Evolutionary conservation across 106 monocot species (phyloP), one percentile per base, ranked within the genome.

Genomic region (Alisma plantagoaquatica): DNA sequence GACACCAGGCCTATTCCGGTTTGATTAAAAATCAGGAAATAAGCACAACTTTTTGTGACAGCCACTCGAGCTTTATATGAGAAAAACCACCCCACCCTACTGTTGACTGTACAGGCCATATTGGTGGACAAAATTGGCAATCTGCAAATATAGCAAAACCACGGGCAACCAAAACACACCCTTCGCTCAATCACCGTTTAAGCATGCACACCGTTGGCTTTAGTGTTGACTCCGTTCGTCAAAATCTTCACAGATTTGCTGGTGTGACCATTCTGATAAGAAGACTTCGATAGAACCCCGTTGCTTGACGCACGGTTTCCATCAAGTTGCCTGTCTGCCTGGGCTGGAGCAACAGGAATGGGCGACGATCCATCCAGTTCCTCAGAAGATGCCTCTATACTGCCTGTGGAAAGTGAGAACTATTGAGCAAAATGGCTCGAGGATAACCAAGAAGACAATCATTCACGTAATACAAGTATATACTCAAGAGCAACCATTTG

Each of bases 201-300:
- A 12, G 43, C 52, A 20, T 79, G 79, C 51, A 84, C 75, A 2
- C 75, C 72, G 23, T 79, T 84, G 29, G 72, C 70, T 80, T 0
- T 68, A 16, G 42, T 75, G 70, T 31, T 59, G 52, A 10, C 27
- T 32, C 30, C 64, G 56, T 15, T 46, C 53, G 18, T 70, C 64
- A 10, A 48, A 44, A 33, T 51, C 43, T 62, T 68, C 2, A 24
- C 8, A 21, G 50, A 10, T 15, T 63, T 62, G 52, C 76, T 73
- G 17, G 54, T 4, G 31, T 58, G 48, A 14, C 75, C 75, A 50
- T 73, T 76, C 59, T 58, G 69, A 49, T 51, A 57, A 2, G n/a
- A n/a, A n/a, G 54, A 12, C 45, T 55, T 76, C 3, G 56, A 20
- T 0, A 29, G 23, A 2, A 68, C 17, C 33, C 70, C 72, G 26